A percentile compares a stretch with the other conserved stretches of the same genome.
Conservation (phyloP, 2,329 filamentous ascomycete genomes). For the Ceratocystis albifundus region DNA sequence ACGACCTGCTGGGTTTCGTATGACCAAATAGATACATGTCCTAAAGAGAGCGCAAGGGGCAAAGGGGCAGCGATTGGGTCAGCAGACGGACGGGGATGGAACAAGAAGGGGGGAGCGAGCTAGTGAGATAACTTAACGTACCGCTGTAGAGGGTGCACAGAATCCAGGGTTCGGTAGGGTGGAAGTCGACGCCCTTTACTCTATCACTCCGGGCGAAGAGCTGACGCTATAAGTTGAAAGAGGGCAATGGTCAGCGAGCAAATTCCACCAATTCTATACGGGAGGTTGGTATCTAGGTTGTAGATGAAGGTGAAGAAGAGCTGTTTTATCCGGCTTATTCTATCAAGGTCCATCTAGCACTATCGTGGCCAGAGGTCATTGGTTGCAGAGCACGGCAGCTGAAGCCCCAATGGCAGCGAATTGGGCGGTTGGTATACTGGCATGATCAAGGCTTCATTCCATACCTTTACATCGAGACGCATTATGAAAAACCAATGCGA, state of each 20-base stretch:
- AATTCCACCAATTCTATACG: background rate
- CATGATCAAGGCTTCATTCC: slow-evolving; percentile 8
- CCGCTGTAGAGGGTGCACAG: slow-evolving; percentile 93
- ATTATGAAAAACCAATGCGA: slow-evolving; percentile 21
- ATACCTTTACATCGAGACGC: slow-evolving; percentile 25
- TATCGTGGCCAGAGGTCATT: background rate
- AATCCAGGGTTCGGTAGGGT: slow-evolving; percentile 92
- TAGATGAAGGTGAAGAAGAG: background rate
- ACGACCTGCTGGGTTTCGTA: slow-evolving; percentile 94
- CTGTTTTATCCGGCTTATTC: background rate
- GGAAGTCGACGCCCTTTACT: slow-evolving; percentile 95
- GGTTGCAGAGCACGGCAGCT: background rate
- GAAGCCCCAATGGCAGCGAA: background rate
- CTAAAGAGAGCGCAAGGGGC: slow-evolving; percentile 35
- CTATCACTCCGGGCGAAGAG: slow-evolving; percentile 72
- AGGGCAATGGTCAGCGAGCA: slow-evolving; percentile 10
- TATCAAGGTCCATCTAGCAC: background rate
- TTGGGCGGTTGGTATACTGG: background rate
- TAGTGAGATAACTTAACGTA: slow-evolving; percentile 34
- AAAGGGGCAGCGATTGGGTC: background rate
- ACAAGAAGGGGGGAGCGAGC: slow-evolving; percentile 20
- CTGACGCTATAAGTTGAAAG: slow-evolving; percentile 32
- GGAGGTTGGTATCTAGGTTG: background rate
- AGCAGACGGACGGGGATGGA: slow-evolving; percentile 17
- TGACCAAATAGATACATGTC: slow-evolving; percentile 98